A percentile compares a stretch with the other conserved stretches of the same genome.
phyloP scores from a whole-genome alignment of 2,329 filamentous ascomycete genomes.

The Aspergillus awamori region DNA sequence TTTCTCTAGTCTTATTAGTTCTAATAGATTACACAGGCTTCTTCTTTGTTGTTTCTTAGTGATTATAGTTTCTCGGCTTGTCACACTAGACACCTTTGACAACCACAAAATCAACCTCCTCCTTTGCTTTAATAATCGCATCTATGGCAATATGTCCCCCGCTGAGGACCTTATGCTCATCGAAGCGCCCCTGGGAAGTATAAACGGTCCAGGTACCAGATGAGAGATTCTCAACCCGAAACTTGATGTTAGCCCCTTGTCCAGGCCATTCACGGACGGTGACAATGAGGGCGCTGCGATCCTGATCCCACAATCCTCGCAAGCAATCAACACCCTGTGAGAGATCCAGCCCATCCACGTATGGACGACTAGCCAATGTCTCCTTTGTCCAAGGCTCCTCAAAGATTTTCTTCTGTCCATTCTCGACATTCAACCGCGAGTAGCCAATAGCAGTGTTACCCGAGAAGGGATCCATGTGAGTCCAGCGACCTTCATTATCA shows the following conservation, averaged over 20 bases:
- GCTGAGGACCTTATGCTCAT: background rate
- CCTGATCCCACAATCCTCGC: constrained; percentile 25
- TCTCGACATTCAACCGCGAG: constrained; percentile 39
- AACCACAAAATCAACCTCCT: background rate
- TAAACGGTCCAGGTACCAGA: background rate
- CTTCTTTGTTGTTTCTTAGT: too few relatives aligned
- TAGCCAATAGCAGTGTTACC: constrained; percentile 44
- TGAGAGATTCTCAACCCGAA: background rate
- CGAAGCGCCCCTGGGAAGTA: background rate
- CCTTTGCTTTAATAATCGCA: background rate
- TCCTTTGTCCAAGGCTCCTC: constrained; percentile 33
- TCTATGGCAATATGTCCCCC: background rate
- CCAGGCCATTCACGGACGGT: constrained; percentile 10
- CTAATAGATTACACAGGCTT: too few relatives aligned
- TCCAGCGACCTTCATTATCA: constrained; percentile 7
- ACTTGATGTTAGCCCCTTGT: background rate
- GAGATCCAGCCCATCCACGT: constrained; percentile 26
- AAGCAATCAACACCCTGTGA: constrained; percentile 28
- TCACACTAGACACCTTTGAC: too few relatives aligned
- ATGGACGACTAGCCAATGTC: constrained; percentile 39
- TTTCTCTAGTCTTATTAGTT: too few relatives aligned
- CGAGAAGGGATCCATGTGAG: constrained; percentile 38
- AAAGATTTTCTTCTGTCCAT: constrained; percentile 20
- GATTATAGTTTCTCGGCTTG: too few relatives aligned
- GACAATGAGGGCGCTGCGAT: background rate